Conservation (phyloP, 345 rosid species). For the Citrus unshiu region DNA sequence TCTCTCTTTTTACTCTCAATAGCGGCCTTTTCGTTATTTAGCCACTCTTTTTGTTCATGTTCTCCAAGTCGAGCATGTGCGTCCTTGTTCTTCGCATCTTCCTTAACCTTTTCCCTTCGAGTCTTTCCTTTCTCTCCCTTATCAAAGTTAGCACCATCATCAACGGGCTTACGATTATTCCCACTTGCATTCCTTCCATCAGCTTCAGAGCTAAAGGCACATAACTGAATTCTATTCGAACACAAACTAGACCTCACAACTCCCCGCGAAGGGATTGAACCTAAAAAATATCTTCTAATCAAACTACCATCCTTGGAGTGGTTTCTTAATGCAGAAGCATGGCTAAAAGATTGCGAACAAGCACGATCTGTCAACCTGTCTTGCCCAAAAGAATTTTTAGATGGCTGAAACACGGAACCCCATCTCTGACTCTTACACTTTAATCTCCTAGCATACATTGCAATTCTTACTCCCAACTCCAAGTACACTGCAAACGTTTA, state of each 20-base stretch:
- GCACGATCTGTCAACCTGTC: slow-evolving; percentile 25
- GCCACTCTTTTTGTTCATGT: slow-evolving; percentile 97
- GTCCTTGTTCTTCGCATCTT: slow-evolving; percentile 35
- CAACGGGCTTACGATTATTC: slow-evolving; percentile 50
- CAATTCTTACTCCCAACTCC: slow-evolving; percentile 28
- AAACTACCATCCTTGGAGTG: slow-evolving; percentile 23
- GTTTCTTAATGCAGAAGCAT: slow-evolving; percentile 19
- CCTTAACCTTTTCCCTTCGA: slow-evolving; percentile 23
- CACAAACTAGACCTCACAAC: slow-evolving; percentile 19
- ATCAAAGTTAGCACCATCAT: slow-evolving; percentile 38
- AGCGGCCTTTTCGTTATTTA: slow-evolving; percentile 65
- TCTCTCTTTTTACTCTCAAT: slow-evolving; percentile 76
- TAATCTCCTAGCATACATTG: slow-evolving; percentile 67
- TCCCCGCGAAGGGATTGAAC: slow-evolving; percentile 27
- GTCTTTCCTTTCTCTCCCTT: slow-evolving; percentile 49
- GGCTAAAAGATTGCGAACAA: slow-evolving; percentile 28
- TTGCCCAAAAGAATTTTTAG: slow-evolving; percentile 42
- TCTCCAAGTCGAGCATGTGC: slow-evolving; percentile 77
- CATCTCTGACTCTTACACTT: slow-evolving; percentile 56
- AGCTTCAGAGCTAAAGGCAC: slow-evolving; percentile 74
- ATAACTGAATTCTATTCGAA: slow-evolving; percentile 36
- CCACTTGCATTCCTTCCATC: slow-evolving; percentile 83
- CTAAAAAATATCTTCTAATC: slow-evolving; percentile 30
- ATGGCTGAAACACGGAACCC: slow-evolving; percentile 46
- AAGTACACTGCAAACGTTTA: slow-evolving; percentile 15